These are phyloP conservation scores for Herpotrichia juniperi DNA, from an alignment of 2,329 filamentous ascomycete species.

Conservation along the genomic window DNA sequence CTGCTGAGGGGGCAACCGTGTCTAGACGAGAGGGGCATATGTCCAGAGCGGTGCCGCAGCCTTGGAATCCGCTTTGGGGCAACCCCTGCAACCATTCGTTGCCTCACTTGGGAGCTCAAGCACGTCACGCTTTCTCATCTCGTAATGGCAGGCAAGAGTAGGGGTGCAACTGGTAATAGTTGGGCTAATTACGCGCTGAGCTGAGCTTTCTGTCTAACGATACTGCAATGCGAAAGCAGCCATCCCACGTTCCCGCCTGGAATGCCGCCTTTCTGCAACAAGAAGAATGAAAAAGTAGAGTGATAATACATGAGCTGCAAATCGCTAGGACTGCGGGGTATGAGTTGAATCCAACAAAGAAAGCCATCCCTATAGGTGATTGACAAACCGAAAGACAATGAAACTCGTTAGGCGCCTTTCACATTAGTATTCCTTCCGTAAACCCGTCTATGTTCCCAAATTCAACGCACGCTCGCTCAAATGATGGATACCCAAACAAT, in stretches of 20 bases:
- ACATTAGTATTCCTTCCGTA: conserved; percentile 27
- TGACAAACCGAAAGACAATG: conserved; percentile 19
- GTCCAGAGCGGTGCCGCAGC: conserved; percentile 5
- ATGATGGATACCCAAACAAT: conserved; percentile 32
- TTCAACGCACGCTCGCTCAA: conserved; percentile 42
- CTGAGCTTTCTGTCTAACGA: conserved; percentile 36
- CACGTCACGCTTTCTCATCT: conserved; percentile 43
- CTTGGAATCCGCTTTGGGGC: conserved; percentile 24
- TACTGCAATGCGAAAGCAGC: conserved; percentile 38
- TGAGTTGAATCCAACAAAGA: conserved; percentile 37
- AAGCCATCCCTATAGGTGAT: conserved; percentile 26
- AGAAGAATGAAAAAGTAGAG: conserved; percentile 20
- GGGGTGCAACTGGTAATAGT: conserved; percentile 23
- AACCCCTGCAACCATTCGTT: conserved; percentile 23
- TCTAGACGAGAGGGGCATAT: conserved; percentile 8
- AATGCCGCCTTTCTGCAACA: conserved; percentile 17
- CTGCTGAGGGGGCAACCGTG: background rate
- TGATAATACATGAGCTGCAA: conserved; percentile 43
- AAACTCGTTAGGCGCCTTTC: conserved; percentile 34
- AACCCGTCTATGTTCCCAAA: conserved; percentile 34
- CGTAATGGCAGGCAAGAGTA: conserved; percentile 32
- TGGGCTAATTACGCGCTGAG: conserved; percentile 41
- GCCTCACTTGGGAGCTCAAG: conserved; percentile 37
- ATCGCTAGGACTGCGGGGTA: conserved; percentile 41
- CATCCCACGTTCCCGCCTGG: conserved; percentile 17